Conservation (phyloP, 352 stramenopile genomes). For the Pythium insidiosum region DNA sequence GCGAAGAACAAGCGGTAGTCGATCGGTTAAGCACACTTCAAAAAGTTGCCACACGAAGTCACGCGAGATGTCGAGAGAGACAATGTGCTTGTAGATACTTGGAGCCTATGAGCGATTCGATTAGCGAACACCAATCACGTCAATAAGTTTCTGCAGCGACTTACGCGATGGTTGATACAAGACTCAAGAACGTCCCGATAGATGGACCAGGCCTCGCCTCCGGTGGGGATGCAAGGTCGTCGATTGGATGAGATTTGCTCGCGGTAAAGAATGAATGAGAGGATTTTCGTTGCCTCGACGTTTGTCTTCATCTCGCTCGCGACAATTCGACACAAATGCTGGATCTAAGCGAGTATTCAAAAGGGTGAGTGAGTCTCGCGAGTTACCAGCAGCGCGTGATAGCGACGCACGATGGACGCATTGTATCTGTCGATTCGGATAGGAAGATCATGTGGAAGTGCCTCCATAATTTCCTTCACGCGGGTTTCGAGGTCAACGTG, state of each 20-base stretch:
- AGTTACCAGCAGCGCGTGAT: background rate
- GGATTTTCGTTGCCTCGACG: constrained; percentile 26
- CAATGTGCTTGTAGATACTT: constrained; percentile 30
- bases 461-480: constrained; percentile 20
- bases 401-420: constrained; percentile 15
- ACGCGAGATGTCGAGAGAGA: constrained; percentile 19
- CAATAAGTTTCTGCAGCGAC: background rate
- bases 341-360: constrained; percentile 9
- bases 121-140: background rate
- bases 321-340: constrained; percentile 20
- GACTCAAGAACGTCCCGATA: constrained; percentile 35
- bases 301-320: constrained; percentile 26
- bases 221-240: constrained; percentile 29
- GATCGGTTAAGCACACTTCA: constrained; percentile 21
- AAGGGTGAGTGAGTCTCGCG: background rate
- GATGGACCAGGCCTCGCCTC: constrained; percentile 22
- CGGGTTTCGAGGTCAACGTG: constrained; percentile 15
- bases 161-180: constrained; percentile 23
- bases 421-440: constrained; percentile 30
- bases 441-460: constrained; percentile 15
- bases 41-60: constrained; percentile 30
- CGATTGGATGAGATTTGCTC: constrained; percentile 37
- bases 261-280: constrained; percentile 43
- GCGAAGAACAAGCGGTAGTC: constrained; percentile 26
- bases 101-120: constrained; percentile 7